phyloP scores from a whole-genome alignment of 139 green algal species.

The Coelastrella sp. region DNA sequence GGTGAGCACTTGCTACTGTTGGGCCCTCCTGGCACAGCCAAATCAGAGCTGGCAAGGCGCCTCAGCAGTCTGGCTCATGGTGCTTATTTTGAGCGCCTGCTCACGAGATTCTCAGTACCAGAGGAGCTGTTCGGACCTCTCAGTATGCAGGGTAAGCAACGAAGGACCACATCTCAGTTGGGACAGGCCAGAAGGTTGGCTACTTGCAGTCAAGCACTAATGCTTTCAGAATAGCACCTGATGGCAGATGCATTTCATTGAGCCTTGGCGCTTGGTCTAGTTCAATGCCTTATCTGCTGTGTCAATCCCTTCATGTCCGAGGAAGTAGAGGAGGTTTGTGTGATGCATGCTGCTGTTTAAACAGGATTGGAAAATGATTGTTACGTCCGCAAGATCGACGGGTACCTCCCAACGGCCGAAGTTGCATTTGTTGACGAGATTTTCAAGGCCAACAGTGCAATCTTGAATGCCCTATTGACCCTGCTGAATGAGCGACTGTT shows the following conservation, averaged over 20 bases:
- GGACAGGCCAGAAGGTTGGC: no score
- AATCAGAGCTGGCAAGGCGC: conserved; percentile 88
- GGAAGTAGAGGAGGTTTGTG: no score
- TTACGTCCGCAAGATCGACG: conserved; percentile 90
- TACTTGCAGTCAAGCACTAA: no score
- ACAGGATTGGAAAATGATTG: conserved; percentile 88
- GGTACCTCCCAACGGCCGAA: conserved; percentile 85
- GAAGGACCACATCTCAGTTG: no score
- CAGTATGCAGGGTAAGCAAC: conserved; percentile 79
- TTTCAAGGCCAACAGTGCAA: conserved; percentile 90
- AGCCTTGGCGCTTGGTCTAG: no score
- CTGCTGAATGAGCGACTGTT: conserved; percentile 95
- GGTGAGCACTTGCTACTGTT: conserved; percentile 94
- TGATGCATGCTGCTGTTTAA: neutral
- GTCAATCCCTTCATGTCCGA: no score
- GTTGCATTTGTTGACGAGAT: conserved; percentile 94
- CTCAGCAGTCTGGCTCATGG: conserved; percentile 72
- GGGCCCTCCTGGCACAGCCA: conserved; percentile 88
- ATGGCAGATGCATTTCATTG: no score
- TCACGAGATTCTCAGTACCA: conserved; percentile 95
- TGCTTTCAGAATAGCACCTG: no score
- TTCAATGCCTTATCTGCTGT: no score
- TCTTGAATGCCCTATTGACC: conserved; percentile 94
- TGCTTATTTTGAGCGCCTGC: conserved; percentile 92
- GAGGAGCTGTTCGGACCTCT: conserved; percentile 96